Conservation (phyloP, 2,329 filamentous ascomycete genomes). For the Incumbomyces delicatus region DNA sequence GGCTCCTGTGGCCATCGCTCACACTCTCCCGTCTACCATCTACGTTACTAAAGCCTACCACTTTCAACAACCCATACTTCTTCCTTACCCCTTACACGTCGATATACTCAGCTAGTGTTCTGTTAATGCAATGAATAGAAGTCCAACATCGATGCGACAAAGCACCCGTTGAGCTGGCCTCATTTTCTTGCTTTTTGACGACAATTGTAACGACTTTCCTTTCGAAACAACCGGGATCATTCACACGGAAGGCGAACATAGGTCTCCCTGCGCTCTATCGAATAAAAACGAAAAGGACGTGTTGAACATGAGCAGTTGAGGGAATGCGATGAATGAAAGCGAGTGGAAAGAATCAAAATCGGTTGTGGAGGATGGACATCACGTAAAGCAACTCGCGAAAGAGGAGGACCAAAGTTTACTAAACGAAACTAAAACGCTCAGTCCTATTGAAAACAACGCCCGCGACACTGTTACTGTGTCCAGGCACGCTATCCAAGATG, state of each 20-base stretch:
- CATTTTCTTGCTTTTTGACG: background rate
- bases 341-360: conserved; percentile 2
- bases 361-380: conserved; percentile 4
- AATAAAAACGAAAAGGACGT: background rate
- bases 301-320: conserved; percentile 2
- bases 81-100: background rate
- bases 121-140: background rate
- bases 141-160: background rate
- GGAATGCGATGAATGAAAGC: conserved; percentile 7
- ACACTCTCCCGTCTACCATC: background rate
- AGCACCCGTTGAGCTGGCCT: conserved; percentile 5
- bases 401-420: background rate
- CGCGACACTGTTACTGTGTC: background rate
- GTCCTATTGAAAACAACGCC: background rate
- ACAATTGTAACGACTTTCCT: background rate
- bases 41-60: conserved; percentile 5
- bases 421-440: background rate
- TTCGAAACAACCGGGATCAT: background rate
- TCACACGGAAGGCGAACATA: background rate
- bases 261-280: background rate
- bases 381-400: background rate
- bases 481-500: background rate
- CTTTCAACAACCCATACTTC: background rate
- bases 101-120: background rate
- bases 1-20: background rate